phyloP scores from a whole-genome alignment of 768 basidiomycete species.

The Suillus variegatus region DNA sequence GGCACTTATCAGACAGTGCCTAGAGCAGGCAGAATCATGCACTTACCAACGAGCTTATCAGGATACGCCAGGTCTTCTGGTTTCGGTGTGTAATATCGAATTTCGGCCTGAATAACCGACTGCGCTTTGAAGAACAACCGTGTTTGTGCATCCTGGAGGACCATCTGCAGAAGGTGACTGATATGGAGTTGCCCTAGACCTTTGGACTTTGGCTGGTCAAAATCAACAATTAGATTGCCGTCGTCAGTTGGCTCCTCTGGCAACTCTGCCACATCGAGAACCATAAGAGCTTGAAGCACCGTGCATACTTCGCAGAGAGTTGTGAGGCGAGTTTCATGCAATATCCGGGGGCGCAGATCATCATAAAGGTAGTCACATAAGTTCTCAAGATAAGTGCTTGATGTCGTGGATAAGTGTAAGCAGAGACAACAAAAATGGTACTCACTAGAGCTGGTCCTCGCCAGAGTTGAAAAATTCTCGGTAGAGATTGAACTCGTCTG shows the following conservation, averaged over 20 bases:
- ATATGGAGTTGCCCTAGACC: slow-evolving; percentile 71
- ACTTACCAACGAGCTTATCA: slow-evolving; percentile 71
- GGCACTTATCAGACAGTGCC: slow-evolving; percentile 3
- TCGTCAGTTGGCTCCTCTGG: slow-evolving; percentile 30
- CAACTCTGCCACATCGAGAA: slow-evolving; percentile 68
- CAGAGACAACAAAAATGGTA: slow-evolving; percentile 14
- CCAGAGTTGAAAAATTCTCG: slow-evolving; percentile 86
- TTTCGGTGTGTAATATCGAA: slow-evolving; percentile 78
- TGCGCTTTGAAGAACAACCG: slow-evolving; percentile 95
- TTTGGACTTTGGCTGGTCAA: slow-evolving; percentile 36
- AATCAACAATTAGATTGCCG: slow-evolving; percentile 42
- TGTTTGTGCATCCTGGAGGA: slow-evolving; percentile 95
- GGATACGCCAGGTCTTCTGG: slow-evolving; percentile 86
- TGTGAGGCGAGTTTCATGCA: slow-evolving; percentile 87
- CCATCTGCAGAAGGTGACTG: slow-evolving; percentile 80
- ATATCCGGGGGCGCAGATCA: slow-evolving; percentile 91
- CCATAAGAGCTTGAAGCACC: slow-evolving; percentile 94
- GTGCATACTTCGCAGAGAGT: slow-evolving; percentile 95
- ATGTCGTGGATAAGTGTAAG: slow-evolving; percentile 13
- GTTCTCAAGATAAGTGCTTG: slow-evolving; percentile 84
- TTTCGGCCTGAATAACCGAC: slow-evolving; percentile 85
- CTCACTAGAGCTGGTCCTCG: slow-evolving; percentile 71
- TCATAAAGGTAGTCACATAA: slow-evolving; percentile 95
- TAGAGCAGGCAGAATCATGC: neutral
- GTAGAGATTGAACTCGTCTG: slow-evolving; percentile 86